These are phyloP conservation scores for Collybia nuda DNA, from an alignment of 768 basidiomycete genomes.

Conservation along the genomic window DNA sequence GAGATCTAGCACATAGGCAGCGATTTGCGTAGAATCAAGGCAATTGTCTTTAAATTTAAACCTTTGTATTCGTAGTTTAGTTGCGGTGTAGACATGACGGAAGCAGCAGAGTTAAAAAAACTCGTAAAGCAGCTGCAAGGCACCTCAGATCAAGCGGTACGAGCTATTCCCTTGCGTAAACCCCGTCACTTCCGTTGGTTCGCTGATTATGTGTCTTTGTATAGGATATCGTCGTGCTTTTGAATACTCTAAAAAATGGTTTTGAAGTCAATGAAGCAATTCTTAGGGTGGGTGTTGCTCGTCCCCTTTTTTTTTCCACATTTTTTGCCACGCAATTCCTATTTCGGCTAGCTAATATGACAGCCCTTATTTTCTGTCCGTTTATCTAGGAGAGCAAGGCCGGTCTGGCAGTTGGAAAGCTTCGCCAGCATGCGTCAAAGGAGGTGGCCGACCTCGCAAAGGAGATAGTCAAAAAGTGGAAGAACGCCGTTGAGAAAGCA, in stretches of 20 bases:
- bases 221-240: conserved; percentile 64
- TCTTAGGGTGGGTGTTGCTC: conserved; percentile 63
- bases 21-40: conserved; percentile 14
- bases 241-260: conserved; percentile 64
- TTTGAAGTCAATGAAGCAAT: conserved; percentile 70
- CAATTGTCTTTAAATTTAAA: conserved; percentile 18
- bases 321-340: conserved; percentile 11
- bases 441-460: conserved; percentile 83
- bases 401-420: conserved; percentile 89
- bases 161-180: conserved; percentile 35
- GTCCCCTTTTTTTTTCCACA: conserved; percentile 25
- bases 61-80: conserved; percentile 33
- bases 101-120: conserved; percentile 69
- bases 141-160: conserved; percentile 56
- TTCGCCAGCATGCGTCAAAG: conserved; percentile 70
- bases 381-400: conserved; percentile 80
- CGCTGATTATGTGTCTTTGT: conserved; percentile 26
- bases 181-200: conserved; percentile 33
- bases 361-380: conserved; percentile 6
- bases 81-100: conserved; percentile 41
- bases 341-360: conserved; percentile 19
- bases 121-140: conserved; percentile 79
- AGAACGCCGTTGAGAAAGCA: conserved; percentile 78
- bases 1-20: conserved; percentile 11
- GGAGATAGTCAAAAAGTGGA: conserved; percentile 92